Percentiles rank a stretch among this genome's conserved stretches.
Evolutionary conservation across 805 yeast genomes (phyloP).

Genomic region (Barnettozyma pratensis): DNA sequence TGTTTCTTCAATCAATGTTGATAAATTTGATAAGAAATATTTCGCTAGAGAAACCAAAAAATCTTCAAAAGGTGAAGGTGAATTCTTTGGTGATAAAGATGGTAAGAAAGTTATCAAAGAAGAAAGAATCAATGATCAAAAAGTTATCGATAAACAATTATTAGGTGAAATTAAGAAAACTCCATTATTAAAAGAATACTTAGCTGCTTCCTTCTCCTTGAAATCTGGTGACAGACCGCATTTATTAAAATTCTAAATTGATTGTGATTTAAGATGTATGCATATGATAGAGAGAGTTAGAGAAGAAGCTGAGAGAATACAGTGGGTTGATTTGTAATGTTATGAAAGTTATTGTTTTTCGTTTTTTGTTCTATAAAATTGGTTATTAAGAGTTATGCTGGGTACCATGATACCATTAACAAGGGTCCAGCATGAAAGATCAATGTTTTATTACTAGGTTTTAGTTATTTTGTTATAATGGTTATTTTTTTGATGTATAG

Average conservation of each 20-base stretch:
- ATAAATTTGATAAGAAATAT: constrained; percentile 91
- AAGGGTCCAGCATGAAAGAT: neutral
- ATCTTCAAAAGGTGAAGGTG: constrained; percentile 83
- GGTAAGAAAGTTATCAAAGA: constrained; percentile 83
- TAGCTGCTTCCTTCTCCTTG: constrained; percentile 91
- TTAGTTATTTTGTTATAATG: neutral
- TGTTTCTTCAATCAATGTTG: constrained; percentile 74
- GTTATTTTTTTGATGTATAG: neutral
- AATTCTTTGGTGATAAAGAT: constrained; percentile 75
- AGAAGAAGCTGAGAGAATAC: neutral
- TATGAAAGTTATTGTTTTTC: constrained; percentile 1
- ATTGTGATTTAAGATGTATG: neutral
- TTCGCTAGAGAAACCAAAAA: constrained; percentile 82
- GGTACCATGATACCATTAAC: neutral
- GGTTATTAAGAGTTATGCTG: neutral
- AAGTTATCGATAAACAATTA: constrained; percentile 87
- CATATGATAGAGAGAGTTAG: neutral
- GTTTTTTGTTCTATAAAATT: neutral
- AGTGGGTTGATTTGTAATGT: neutral
- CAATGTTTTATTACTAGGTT: neutral
- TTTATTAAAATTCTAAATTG: constrained; percentile 84
- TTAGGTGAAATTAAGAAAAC: constrained; percentile 94
- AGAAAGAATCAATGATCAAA: constrained; percentile 96
- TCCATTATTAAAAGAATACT: constrained; percentile 94
- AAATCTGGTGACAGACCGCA: constrained; percentile 99